Base-by-base conservation (phyloP, 768 basidiomycete genomes). In the Exidia glandulosa region DNA sequence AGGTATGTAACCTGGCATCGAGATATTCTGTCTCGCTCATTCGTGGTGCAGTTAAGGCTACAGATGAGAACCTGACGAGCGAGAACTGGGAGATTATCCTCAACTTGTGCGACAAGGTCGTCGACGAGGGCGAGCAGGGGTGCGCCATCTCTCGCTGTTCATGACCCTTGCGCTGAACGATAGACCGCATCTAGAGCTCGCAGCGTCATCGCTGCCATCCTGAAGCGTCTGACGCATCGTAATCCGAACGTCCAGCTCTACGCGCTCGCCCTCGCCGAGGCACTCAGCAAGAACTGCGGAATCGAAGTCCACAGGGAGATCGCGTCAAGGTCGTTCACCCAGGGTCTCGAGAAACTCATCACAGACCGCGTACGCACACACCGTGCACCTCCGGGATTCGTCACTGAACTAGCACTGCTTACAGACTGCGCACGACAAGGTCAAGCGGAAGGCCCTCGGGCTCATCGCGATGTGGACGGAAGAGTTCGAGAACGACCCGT, bases 161-260 rank as follows among this genome's bases (percentile, higher is more conserved):
- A 58, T 48, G 58, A 57, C 31, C 56, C 52, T 10, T 33, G 59
- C 47, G 57, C 34, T 55, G 30, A 32, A 10, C 48, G 54, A 31
- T 33, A 47, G 37, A 47, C 48, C 36, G 59, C 59, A 31, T 60
- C 56, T 73, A 97, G 95, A 12, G 92, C 95, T 9, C 87, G 88
- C 58, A 84, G 87, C 65, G 90, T 90, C 59, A 81, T 94, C 62
- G 85, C 86, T 13, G 81, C 95, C 0, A 68, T 96, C 32, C 79
- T 94, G 67, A 97, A 94, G 72, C 90, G 96, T 3, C 79, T 99
- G 2, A 80, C 88, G 10, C 96, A 99, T 73, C 84, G 96, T 23
- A 96, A 90, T 70, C 88, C 96, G 2, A 99, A 95, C 65, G 96
- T 99, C 2, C 96, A 99, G 73, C 81, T 97, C 1, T 97, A 94